A percentile compares a stretch with the other conserved stretches of the same genome.
phyloP scores from a whole-genome alignment of 2,329 filamentous ascomycete species.

The Bimuria novae-zelandiae region DNA sequence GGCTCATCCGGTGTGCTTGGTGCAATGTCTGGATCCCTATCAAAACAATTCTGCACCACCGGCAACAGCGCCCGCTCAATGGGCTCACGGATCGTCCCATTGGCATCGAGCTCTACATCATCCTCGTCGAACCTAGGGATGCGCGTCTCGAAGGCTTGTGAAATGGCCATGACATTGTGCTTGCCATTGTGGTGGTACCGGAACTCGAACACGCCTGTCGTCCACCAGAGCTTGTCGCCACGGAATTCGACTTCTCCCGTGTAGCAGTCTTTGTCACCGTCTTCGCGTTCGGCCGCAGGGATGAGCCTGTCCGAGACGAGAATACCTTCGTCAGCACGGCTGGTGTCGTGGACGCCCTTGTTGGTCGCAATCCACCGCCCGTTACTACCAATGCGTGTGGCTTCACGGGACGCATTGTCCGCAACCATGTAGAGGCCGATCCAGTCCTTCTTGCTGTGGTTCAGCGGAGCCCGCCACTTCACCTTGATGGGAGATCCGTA shows the following conservation, averaged over 20 bases:
- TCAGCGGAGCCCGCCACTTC: constrained; percentile 84
- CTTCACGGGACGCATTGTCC: constrained; percentile 84
- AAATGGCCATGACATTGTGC: constrained; percentile 93
- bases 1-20: constrained; percentile 77
- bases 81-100: constrained; percentile 66
- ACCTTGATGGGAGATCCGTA: constrained; percentile 91
- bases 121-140: constrained; percentile 83
- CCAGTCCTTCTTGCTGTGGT: constrained; percentile 92
- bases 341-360: constrained; percentile 74
- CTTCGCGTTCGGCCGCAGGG: constrained; percentile 48
- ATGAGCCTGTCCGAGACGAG: constrained; percentile 68
- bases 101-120: constrained; percentile 62
- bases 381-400: constrained; percentile 81
- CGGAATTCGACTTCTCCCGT: constrained; percentile 84
- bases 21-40: constrained; percentile 88
- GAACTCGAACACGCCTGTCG: constrained; percentile 93
- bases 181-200: constrained; percentile 93
- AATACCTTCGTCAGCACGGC: constrained; percentile 76
- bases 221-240: constrained; percentile 97
- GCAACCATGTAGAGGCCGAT: constrained; percentile 95
- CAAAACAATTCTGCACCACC: constrained; percentile 88
- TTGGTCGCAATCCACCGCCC: constrained; percentile 89
- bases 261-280: constrained; percentile 64
- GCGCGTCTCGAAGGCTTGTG: constrained; percentile 87
- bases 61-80: constrained; percentile 81